Base-by-base conservation (phyloP, 345 rosid species). In the Cardiospermum halicacabum region DNA sequence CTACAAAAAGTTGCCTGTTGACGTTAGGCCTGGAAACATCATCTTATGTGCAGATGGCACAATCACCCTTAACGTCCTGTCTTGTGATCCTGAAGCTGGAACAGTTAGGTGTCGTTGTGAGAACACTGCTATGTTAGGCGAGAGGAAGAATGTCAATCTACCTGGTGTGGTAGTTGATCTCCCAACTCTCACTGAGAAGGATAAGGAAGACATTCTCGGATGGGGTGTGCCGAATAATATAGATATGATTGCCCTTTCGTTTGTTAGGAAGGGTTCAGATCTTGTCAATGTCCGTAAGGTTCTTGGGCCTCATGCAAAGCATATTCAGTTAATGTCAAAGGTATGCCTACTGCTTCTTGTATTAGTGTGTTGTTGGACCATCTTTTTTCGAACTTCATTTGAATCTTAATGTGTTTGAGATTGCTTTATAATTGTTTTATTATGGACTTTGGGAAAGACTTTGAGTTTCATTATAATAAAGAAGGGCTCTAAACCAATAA, bases 111-210 rank as follows among this genome's bases (percentile, higher is more conserved):
- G 97, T 73, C 84, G 93, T 13, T 91, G 96, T 74, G 89, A 83
- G 69, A 91, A 91, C 72, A 71, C 93, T 10, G 89, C 96, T 0
- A 80, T 79, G 85, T 77, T 91, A n/a, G 96, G 97, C 21, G 97
- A 91, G 76, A 79, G 97, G 54, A 91, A 91, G 72, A 91, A 91
- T 55, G 97, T 91, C 67, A 88, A 91, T 77, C 93, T 91, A 49
- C 97, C 97, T 1, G 97, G 94, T 68, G 89, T 91, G 28, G 93
- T 88, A 21, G 97, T 88, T 53, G 97, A 91, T 75, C 91, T 91
- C 58, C 97, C 97, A 3, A 91, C 93, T 1, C 77, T 91, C 59
- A 88, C 97, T 0, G 93, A 91, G 32, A 91, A 91, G 74, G 97
- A 91, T 70, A 81, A 84, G 73, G 96, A 88, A 56, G 97, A 91